phyloP scores from a whole-genome alignment of 768 basidiomycete genomes.

The Amanita muscaria region DNA sequence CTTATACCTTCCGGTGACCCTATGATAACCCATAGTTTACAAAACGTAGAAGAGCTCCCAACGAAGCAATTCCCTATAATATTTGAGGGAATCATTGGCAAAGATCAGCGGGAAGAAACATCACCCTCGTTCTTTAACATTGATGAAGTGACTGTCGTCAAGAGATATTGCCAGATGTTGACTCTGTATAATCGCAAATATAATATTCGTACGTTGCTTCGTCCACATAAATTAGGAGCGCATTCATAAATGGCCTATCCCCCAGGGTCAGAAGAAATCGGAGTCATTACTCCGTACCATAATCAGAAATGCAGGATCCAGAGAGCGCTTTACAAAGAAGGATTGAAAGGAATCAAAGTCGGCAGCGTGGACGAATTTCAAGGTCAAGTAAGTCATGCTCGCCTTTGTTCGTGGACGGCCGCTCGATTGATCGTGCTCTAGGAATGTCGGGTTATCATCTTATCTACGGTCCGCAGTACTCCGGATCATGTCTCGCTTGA shows the following conservation, averaged over 20 bases:
- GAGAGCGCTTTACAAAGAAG: constrained; percentile 23
- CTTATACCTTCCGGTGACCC: constrained; percentile 38
- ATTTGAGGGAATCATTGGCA: constrained; percentile 46
- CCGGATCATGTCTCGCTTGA: constrained; percentile 46
- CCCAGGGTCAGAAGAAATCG: constrained; percentile 37
- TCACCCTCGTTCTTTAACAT: constrained; percentile 63
- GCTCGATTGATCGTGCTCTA: constrained; percentile 23
- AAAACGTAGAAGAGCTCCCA: constrained; percentile 30
- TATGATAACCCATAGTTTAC: constrained; percentile 30
- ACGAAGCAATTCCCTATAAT: constrained; percentile 43
- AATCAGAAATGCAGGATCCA: constrained; percentile 51
- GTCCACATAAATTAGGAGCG: too few relatives aligned
- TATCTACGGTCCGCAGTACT: constrained; percentile 52
- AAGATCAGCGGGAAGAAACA: constrained; percentile 43
- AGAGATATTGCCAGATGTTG: constrained; percentile 33
- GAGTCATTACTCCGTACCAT: constrained; percentile 61
- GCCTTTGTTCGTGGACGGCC: constrained; percentile 15
- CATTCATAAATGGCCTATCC: background rate
- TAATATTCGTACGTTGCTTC: constrained; percentile 29
- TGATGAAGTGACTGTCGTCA: constrained; percentile 42
- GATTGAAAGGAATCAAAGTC: constrained; percentile 40
- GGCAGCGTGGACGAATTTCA: constrained; percentile 66
- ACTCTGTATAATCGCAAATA: constrained; percentile 28
- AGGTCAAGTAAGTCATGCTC: constrained; percentile 38
- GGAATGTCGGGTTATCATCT: constrained; percentile 49